Base-by-base conservation (phyloP, 2,329 filamentous ascomycete genomes). In the Fusarium sp. region DNA sequence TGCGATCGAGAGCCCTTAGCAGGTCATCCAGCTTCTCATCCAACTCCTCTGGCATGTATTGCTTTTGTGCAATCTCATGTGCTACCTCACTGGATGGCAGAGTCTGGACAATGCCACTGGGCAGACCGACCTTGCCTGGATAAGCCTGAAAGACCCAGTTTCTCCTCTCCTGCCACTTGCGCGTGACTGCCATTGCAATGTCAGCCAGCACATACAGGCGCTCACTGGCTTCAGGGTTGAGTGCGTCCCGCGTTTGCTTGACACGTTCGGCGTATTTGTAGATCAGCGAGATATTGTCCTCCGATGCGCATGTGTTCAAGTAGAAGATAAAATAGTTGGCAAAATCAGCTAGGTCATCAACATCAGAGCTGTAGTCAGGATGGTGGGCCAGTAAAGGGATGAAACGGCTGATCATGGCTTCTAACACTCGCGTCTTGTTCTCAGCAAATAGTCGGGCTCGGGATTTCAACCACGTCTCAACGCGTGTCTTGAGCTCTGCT, bases 371-470 rank as follows among this genome's bases (percentile, higher is more conserved):
- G 71, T 95, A 97, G 78, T 99, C 96, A 2, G 94, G 94, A 77
- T 99, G 96, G 77, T 98, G 95, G 7, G 95, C 94, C 42, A 99
- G 85, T 42, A 99, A 82, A 49, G 94, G 96, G 53, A 99, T 84
- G 34, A 98, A 86, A 10, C 96, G 89, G 28, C 92, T 89, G 76
- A 98, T 92, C 13, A 91, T 86, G 23, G 89, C 87, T 79, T 98
- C 95, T 82, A 99, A 88, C 9, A 91, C 85, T 56, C 88, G 85
- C 72, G 85, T 88, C 67, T 80, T 88, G 69, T 77, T 83, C 33
- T 85, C 83, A 58, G 80, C 80, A 74, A 92, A 92, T 56, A 87
- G 85, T 20, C 89, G 87, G 10, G 91, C 89, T 15, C 94, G 89
- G 44, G 94, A 95, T 52, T 92, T 90, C 51, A 98, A 88, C 94